Evolutionary conservation across 2,329 filamentous ascomycete genomes (phyloP).

Genomic region (Pestalotiopsis sp.): DNA sequence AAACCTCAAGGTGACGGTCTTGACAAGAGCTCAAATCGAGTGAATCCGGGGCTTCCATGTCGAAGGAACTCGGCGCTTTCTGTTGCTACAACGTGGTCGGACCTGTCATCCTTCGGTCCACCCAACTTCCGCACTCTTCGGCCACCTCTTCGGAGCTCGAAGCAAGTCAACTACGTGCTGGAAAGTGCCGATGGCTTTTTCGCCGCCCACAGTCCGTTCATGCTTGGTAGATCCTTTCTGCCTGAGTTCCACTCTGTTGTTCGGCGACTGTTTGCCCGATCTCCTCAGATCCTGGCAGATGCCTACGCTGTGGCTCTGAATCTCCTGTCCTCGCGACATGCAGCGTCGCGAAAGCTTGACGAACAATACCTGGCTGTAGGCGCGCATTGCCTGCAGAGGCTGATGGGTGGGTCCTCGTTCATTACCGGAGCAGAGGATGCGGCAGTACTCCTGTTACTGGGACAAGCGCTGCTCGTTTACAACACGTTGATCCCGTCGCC

Average conservation of each 20-base stretch:
- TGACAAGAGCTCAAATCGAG: background rate
- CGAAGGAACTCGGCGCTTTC: background rate
- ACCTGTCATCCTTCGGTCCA: background rate
- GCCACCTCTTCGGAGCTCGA: background rate
- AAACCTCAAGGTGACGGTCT: background rate
- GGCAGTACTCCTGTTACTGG: slow-evolving; percentile 15
- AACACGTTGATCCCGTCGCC: slow-evolving; percentile 30
- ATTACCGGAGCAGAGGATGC: slow-evolving; percentile 14
- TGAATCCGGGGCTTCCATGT: background rate
- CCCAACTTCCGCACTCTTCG: slow-evolving; percentile 7
- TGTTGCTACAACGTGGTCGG: background rate
- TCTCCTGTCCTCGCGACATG: slow-evolving; percentile 11
- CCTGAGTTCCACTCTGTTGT: slow-evolving; percentile 13
- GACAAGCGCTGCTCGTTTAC: slow-evolving; percentile 16
- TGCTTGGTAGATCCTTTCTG: slow-evolving; percentile 15
- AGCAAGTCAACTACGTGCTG: slow-evolving; percentile 12
- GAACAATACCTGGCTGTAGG: slow-evolving; percentile 8
- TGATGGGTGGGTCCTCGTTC: slow-evolving; percentile 8
- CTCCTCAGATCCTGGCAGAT: slow-evolving; percentile 15
- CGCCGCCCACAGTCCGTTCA: slow-evolving; percentile 15
- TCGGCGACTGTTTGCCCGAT: slow-evolving; percentile 10
- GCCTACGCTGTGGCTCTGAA: slow-evolving; percentile 14
- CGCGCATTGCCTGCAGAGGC: slow-evolving; percentile 6
- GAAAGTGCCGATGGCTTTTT: slow-evolving; percentile 15
- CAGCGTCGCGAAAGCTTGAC: background rate